Evolutionary conservation across 169 alveolate genomes (phyloP), one percentile per base, ranked within the genome.

Genomic region (Plasmodium coatneyi): DNA sequence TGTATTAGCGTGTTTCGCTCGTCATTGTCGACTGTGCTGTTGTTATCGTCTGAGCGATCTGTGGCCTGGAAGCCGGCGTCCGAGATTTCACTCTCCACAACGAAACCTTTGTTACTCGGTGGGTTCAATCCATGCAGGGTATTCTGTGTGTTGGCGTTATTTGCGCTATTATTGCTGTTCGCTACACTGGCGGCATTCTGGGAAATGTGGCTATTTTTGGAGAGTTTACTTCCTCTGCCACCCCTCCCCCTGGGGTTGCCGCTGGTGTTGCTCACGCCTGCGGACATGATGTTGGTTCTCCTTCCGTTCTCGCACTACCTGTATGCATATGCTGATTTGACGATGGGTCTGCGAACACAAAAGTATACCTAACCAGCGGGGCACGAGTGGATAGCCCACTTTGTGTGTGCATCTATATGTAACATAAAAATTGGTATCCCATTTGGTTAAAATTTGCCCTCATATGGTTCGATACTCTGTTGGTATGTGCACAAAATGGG

Each of bases 1-100:
- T 89, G 94, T 56, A 89, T 89, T 89, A 89, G 72, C 9, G 94
- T 32, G 54, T 56, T 78, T 19, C 22, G 54, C 30, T 89, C 94
- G 7, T 89, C 90, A 78, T 60, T 60, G 49, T 89, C 94, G 9
- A 39, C n/a, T 5, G 28, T 36, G 25, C 49, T 70, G 49, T 79
- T 66, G 71, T 79, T 80, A 12, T 89, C 90, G 36, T 78, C 60
- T 52, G 30, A 34, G 19, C 82, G 46, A 30, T 86, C 76, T 76
- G 60, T 76, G 12, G 19, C 41, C 36, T 16, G 25, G 6, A 6
- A 14, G 25, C 80, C 78, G 14, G 28, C 25, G 22, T 84, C 92
- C 36, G 56, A 14, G 78, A 66, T 79, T 25, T 79, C 79, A 6
- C 81, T 80, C n/a, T 89, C 46, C 52, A 32, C 46, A 34, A 32